Conservation (phyloP, 345 rosid genomes). For the Punica granatum region DNA sequence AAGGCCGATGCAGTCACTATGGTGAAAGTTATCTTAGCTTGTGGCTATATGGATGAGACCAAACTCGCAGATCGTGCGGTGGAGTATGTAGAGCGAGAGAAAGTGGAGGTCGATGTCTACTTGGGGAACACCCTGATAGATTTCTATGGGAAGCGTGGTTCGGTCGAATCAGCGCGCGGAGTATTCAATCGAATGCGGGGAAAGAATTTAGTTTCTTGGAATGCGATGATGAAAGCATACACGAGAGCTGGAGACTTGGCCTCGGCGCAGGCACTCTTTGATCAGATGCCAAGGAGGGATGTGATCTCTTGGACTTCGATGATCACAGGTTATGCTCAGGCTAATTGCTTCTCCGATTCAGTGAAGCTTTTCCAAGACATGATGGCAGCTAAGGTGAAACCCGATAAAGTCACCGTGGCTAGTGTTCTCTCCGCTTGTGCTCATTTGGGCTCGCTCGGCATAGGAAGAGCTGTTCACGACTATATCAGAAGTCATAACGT, state of each 20-base stretch:
- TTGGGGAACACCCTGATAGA: conserved; percentile 56
- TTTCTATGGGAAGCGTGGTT: conserved; percentile 49
- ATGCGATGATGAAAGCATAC: conserved; percentile 41
- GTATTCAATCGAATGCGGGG: conserved; percentile 38
- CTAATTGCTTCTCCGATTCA: conserved; percentile 31
- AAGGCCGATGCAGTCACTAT: conserved; percentile 55
- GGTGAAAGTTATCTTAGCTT: conserved; percentile 49
- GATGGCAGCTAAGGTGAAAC: conserved; percentile 40
- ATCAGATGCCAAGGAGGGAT: conserved; percentile 45
- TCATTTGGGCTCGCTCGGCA: conserved; percentile 39
- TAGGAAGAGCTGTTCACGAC: conserved; percentile 37
- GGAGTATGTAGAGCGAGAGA: conserved; percentile 31
- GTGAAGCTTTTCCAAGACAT: conserved; percentile 48
- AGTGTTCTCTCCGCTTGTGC: conserved; percentile 58
- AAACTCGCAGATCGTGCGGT: conserved; percentile 26
- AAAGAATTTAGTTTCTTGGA: conserved; percentile 47
- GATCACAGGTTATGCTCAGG: conserved; percentile 50
- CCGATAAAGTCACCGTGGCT: conserved; percentile 52
- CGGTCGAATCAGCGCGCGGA: conserved; percentile 28
- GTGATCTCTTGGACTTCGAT: conserved; percentile 66
- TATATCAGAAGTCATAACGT: conserved; percentile 25
- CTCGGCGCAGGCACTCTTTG: conserved; percentile 42
- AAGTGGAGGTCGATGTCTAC: conserved; percentile 45
- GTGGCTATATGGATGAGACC: conserved; percentile 18
- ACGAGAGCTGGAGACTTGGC: conserved; percentile 27